phyloP scores from a whole-genome alignment of 2,329 filamentous ascomycete genomes.

The Pseudogymnoascus sp. region DNA sequence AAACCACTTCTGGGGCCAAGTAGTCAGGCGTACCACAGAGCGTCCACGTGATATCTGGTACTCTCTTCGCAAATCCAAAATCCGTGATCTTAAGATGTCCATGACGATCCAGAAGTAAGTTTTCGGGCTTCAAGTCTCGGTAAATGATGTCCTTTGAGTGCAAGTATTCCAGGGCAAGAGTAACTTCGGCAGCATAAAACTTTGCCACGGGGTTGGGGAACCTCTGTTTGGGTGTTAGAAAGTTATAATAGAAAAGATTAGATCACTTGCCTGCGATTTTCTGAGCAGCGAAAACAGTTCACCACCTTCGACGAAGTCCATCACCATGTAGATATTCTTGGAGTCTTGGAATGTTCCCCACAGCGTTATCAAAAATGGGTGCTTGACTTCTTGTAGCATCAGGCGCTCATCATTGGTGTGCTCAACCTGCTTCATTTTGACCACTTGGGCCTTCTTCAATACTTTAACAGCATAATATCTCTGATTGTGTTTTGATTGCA shows the following conservation, averaged over 20 bases:
- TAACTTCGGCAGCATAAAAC: conserved; percentile 97
- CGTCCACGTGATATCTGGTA: conserved; percentile 98
- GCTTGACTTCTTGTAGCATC: conserved; percentile 95
- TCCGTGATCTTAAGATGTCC: conserved; percentile 96
- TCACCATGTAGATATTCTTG: conserved; percentile 98
- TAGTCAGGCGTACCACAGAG: conserved; percentile 97
- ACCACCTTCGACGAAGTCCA: conserved; percentile 99
- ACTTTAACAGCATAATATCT: conserved; percentile 98
- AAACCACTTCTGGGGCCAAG: conserved; percentile 94
- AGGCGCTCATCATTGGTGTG: conserved; percentile 96
- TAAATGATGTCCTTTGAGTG: conserved; percentile 96
- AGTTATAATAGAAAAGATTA: conserved; percentile 4
- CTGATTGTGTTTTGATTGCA: conserved; percentile 97
- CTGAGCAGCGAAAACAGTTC: conserved; percentile 92
- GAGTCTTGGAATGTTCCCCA: conserved; percentile 98
- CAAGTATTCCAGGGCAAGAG: conserved; percentile 87
- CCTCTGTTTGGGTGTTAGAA: conserved; percentile 48
- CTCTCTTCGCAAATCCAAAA: conserved; percentile 97
- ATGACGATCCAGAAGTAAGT: conserved; percentile 82
- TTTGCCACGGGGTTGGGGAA: conserved; percentile 98
- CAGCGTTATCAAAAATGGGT: conserved; percentile 93
- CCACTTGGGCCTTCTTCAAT: conserved; percentile 94
- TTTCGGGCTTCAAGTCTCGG: conserved; percentile 93
- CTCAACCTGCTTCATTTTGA: conserved; percentile 99
- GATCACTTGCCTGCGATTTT: conserved; percentile 66